Base-by-base conservation (phyloP, 768 basidiomycete species). In the Kwoniella pini region DNA sequence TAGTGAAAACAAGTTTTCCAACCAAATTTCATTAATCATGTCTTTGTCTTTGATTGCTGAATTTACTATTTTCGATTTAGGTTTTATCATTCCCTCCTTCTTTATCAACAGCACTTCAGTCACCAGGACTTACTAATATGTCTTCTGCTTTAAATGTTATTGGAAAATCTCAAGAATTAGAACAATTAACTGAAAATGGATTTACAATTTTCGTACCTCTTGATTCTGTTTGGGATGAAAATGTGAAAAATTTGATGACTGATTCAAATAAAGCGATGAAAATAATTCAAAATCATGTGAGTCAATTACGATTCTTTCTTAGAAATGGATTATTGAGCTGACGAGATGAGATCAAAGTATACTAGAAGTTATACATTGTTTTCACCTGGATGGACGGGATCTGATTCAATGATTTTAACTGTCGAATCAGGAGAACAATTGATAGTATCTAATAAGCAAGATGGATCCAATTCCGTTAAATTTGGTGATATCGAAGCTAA, bases 191-290 rank as follows among this genome's bases (percentile, higher is more conserved):
- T 17, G 13, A 19, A 17, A 49, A 46, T 1, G 73, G 73, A 5
- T 67, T 75, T 59, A 75, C 73, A 17, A 64, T 75, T 28, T 75
- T 75, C 42, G 73, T 69, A 11, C 67, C 71, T 0, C 54, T 72
- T n/a, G 71, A 75, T 53, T 59, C 60, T 17, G 73, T 65, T 0
- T 75, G 59, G 55, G 49, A 43, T 3, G 58, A 45, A 4, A 62
- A 65, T 1, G 54, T 58, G 12, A 56, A 44, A 50, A 36, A 38
- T 17, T 42, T 64, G 43, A 44, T 63, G 57, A 54, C 31, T 1
- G 58, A 64, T 40, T 28, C n/a, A 22, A 36, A 24, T 1, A 22
- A 53, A 28, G 50, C 60, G 7, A 27, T 31, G 2, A 54, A 12
- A 13, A 7, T 69, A 12, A 31, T 72, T n/a, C 51, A 51, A n/a